Base-by-base conservation (phyloP, 331 rosid genomes). In the Cydonia oblonga region DNA sequence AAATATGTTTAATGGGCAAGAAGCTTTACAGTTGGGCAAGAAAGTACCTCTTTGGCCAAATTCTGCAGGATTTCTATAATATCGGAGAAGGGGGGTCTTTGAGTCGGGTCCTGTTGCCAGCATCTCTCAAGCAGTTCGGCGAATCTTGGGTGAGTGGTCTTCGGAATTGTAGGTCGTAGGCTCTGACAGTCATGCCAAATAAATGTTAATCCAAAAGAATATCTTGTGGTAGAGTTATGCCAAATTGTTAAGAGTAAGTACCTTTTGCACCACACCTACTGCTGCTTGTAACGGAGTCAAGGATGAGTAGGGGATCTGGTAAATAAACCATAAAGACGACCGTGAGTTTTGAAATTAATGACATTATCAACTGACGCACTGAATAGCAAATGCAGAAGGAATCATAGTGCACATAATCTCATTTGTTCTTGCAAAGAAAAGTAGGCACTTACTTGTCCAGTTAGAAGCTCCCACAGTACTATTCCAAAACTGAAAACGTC, bases 251-350 rank as follows among this genome's bases (percentile, higher is more conserved):
- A 63, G 75, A 61, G 67, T 33, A 35, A 74, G 70, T 79, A 91
- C 99, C 96, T 91, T 91, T 79, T 95, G 99, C 86, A 95, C 99
- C 78, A 95, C 99, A 42, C 97, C 99, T 23, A 95, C 99, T 6
- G 99, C 99, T 22, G 99, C 99, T 95, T 95, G 99, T 79, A 95
- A 82, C 59, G 99, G 97, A 46, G 97, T 89, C 84, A 90, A 75
- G 82, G 61, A 82, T 44, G 99, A 84, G 79, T 95, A 91, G 8
- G 99, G 99, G 25, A 95, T 82, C 99, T 95, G 90, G 59, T 68
- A 53, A 72, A 78, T 77, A 81, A 32, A 79, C 51, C 33, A 81
- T 32, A 57, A 26, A 42, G 68, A 64, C 25, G 63, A 76, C 77
- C 56, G 30, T 35, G 38, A 79, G 64, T 67, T 61, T 30, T 69